Evolutionary conservation across 169 alveolate genomes (phyloP), one percentile per base, ranked within the genome.

Genomic region (Theileria annulata): DNA sequence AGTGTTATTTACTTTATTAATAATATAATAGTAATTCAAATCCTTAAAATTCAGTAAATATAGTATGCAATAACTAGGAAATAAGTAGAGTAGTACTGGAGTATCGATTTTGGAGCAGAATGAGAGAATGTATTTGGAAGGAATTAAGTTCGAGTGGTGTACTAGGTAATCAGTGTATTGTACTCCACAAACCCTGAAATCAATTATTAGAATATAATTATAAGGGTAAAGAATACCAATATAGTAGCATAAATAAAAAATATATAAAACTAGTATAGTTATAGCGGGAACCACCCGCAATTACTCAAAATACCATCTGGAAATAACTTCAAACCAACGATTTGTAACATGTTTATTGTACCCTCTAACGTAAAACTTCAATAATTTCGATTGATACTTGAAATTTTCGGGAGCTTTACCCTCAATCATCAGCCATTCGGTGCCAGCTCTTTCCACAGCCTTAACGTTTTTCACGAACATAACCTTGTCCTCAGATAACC

Each of bases 311-410:
- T 13, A 68, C 75, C 75, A 47, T 71, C 79, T 70, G 47, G 51
- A 75, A 10, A 82, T 63, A 15, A 82, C 17, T 35, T 82, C 88
- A 63, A 56, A 82, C 88, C 88, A 82, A 23, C 85, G 51, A 27
- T 64, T 69, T 2, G 88, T 82, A 19, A 80, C 56, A 6, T 23
- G 48, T 9, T 82, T 70, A 25, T 72, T 64, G 56, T 82, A 74
- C 3, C 84, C 88, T 19, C 71, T 33, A 2, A 76, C 80, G 60
- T 75, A 31, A 10, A 82, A 5, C 25, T 64, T 37, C 54, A 27
- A 19, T 0, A 23, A 72, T 30, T 75, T 28, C 2, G 33, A 13
- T 21, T 28, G 27, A 6, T 21, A 12, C 28, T 23, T 71, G 27
- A 56, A n/a, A n/a, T 47, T 28, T 9, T 33, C 75, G 1, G 88